These are phyloP conservation scores for Metschnikowia noctiluminum DNA, from an alignment of 805 yeast genomes.

Conservation along the genomic window DNA sequence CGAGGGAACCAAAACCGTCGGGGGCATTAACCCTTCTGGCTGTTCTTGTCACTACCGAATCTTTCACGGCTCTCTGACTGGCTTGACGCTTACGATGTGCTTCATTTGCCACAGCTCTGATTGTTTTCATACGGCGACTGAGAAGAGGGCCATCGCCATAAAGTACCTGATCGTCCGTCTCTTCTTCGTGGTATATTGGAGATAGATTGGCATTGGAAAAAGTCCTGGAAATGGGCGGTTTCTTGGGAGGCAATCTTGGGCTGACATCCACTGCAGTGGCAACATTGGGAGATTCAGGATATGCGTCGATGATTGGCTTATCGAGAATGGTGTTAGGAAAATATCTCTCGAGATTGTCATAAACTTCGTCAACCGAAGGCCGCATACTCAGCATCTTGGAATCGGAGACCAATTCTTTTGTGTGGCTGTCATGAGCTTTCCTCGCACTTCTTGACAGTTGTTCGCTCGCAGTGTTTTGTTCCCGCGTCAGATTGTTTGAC, in stretches of 20 bases:
- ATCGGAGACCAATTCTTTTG: conserved; percentile 3
- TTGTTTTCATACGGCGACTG: conserved; percentile 76
- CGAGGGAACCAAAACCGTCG: conserved; percentile 28
- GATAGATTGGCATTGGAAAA: conserved; percentile 42
- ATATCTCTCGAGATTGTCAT: conserved; percentile 84
- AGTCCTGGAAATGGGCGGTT: conserved; percentile 35
- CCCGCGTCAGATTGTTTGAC: no score
- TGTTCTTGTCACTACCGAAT: not conserved
- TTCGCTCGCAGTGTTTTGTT: not conserved
- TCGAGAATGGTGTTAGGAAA: conserved; percentile 93
- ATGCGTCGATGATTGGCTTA: conserved; percentile 79
- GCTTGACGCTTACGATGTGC: conserved; percentile 49
- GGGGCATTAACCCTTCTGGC: conserved; percentile 1
- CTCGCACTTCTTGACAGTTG: no score
- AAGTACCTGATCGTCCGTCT: conserved; percentile 32
- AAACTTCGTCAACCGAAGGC: conserved; percentile 93
- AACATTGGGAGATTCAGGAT: conserved; percentile 49
- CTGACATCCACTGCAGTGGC: conserved; percentile 4
- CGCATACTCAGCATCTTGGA: conserved; percentile 70
- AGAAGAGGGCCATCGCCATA: conserved; percentile 41
- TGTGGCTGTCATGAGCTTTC: no score
- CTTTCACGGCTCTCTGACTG: conserved; percentile 17
- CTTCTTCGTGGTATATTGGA: conserved; percentile 28
- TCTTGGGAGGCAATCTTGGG: conserved; percentile 20
- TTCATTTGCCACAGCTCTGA: conserved; percentile 89